These are phyloP conservation scores for Hypholoma sublateritium DNA, from an alignment of 768 basidiomycete species.

Conservation along the genomic window DNA sequence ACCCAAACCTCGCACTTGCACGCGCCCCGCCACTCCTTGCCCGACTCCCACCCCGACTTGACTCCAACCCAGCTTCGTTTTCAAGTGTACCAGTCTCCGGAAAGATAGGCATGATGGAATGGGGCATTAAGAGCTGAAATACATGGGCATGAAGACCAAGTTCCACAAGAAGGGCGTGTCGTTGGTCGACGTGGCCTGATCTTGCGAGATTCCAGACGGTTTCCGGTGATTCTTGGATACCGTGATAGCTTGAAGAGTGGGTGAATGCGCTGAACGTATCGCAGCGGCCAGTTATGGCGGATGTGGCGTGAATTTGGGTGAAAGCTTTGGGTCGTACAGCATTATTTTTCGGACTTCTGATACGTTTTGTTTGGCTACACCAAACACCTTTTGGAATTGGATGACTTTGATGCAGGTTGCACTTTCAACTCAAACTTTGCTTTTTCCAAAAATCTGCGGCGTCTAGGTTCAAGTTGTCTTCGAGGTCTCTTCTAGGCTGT, in stretches of 20 bases:
- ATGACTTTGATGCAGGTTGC: too few species aligned
- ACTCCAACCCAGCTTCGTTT: neutral
- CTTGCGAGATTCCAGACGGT: slow-evolving; percentile 67
- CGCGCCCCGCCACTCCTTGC: neutral
- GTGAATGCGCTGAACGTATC: slow-evolving; percentile 11
- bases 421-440: too few species aligned
- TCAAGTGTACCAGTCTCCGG: neutral
- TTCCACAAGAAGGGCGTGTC: slow-evolving; percentile 13
- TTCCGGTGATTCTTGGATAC: slow-evolving; percentile 59
- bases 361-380: slow-evolving; percentile 39
- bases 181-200: slow-evolving; percentile 37
- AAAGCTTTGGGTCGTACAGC: slow-evolving; percentile 36
- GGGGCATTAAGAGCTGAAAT: neutral
- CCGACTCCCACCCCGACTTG: neutral
- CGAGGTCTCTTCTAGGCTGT: too few species aligned
- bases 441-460: too few species aligned
- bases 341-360: slow-evolving; percentile 46
- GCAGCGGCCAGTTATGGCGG: slow-evolving; percentile 15
- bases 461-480: too few species aligned
- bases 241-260: slow-evolving; percentile 17
- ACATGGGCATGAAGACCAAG: slow-evolving; percentile 3
- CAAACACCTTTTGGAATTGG: slow-evolving; percentile 20
- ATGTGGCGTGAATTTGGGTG: slow-evolving; percentile 28
- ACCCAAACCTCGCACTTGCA: neutral
- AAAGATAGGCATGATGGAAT: neutral